Evolutionary conservation across 2,329 filamentous ascomycete genomes (phyloP), one percentile per base, ranked within the genome.

Genomic region (Fusarium gaditjirri): DNA sequence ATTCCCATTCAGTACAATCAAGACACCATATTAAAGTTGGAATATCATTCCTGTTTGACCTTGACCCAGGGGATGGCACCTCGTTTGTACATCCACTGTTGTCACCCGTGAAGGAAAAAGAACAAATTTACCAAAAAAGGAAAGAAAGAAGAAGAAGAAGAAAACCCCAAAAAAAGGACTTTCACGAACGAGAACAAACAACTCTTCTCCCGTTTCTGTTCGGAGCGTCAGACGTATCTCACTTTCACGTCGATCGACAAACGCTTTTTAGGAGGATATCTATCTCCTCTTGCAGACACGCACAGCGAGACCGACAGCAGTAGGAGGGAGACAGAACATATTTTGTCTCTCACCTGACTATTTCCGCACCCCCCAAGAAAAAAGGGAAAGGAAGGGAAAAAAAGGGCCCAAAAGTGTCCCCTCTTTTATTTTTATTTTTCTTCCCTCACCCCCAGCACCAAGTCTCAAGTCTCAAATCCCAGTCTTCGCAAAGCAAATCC

Each of bases 311-410:
- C 43, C 35, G 33, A 52, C 14, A 31, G 21, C 56, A 68, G 49
- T 31, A 42, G 63, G 61, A 68, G 65, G 44, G 56, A 56, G 57
- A 68, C 33, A 59, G 63, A 53, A 49, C 53, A 56, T 56, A 55
- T 59, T 65, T 61, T 62, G 65, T 70, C 61, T 72, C 66, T 70
- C 66, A 68, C 69, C 72, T 75, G 63, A 71, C 68, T 71, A 71
- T 71, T 71, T 71, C 68, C 68, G 68, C 68, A 71, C 68, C 62
- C 62, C 70, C 61, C 66, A 68, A 56, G 65, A 63, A 60, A 60
- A 31, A 63, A 65, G 43, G 39, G 42, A 43, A 50, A 60, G 57
- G 50, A 65, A 47, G 52, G 52, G 58, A 29, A 56, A 67, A 53
- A 54, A 49, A 62, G 68, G 68, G 49, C 68, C 62, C 56, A 68